Conservation (phyloP, 1,284 basidiomycete species). For the Coniferiporia weirii region DNA sequence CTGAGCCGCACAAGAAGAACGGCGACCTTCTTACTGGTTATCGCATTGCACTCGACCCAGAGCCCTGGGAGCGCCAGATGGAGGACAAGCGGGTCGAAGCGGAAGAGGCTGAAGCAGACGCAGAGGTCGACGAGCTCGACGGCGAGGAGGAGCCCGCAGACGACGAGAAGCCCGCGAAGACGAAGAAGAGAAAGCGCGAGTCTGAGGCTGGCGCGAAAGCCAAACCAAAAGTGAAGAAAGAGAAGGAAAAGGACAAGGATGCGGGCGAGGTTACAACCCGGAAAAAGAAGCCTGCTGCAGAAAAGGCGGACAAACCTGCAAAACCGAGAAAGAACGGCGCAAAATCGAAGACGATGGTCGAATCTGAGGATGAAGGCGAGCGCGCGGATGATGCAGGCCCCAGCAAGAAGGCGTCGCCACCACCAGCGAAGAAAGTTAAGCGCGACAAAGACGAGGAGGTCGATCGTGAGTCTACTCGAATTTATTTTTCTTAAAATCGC, state of each 20-base stretch:
- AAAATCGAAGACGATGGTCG: conserved; percentile 62
- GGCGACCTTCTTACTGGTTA: conserved; percentile 80
- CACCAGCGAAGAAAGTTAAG: conserved; percentile 63
- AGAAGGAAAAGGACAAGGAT: conserved; percentile 69
- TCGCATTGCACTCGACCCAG: conserved; percentile 77
- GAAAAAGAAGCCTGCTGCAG: conserved; percentile 34
- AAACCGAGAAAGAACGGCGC: conserved; percentile 54
- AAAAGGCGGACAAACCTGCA: conserved; percentile 34
- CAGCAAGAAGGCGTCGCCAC: conserved; percentile 53
- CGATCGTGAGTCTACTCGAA: conserved; percentile 34
- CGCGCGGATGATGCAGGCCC: conserved; percentile 44
- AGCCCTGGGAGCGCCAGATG: conserved; percentile 64
- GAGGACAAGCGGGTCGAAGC: conserved; percentile 40
- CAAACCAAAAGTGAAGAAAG: conserved; percentile 59
- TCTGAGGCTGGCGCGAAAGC: conserved; percentile 38
- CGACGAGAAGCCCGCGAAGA: conserved; percentile 32
- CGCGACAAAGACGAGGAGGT: conserved; percentile 54
- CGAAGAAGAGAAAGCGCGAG: conserved; percentile 49
- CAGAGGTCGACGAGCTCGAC: conserved; percentile 64
- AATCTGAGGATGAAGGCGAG: conserved; percentile 64
- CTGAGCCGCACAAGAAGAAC: conserved; percentile 67
- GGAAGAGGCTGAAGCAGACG: conserved; percentile 55
- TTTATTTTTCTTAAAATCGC: conserved; percentile 12
- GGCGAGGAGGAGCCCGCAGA: conserved; percentile 51
- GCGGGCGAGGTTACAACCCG: conserved; percentile 36